Evolutionary conservation across 257 asterid genomes (phyloP), one percentile per base, ranked within the genome.

Genomic region (Solanum peruvianum): DNA sequence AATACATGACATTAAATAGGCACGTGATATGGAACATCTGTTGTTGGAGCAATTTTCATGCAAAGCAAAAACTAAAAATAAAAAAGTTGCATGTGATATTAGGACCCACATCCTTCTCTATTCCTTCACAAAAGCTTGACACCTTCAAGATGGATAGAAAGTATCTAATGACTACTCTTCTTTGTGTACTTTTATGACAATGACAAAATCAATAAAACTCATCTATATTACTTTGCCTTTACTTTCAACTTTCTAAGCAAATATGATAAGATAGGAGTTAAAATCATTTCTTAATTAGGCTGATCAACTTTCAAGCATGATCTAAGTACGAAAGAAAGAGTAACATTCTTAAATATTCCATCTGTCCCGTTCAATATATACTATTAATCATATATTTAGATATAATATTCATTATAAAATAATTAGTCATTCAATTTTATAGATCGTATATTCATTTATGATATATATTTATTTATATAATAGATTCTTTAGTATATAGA

Each of bases 21-120:
- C 95, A 93, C 94, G 94, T 94, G 98, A 94, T 67, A 31, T 72
- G 89, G 92, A 90, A 87, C 90, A 93, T 86, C 45, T 89, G 88
- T 90, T 92, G 94, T 89, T 90, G 94, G 91, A 70, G 41, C 86
- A 86, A 88, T 88, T 91, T 92, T 87, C 91, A 87, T 88, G 92
- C 87, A 88, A 86, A 89, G 39, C 6, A 93, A n/a, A n/a, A n/a
- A 87, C n/a, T n/a, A n/a, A n/a, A n/a, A n/a, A n/a, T n/a, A 87
- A 87, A 33, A 33, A 3, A 89, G 93, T 88, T 87, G 90, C 94
- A 94, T 92, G 95, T 94, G 96, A 93, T 89, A 9, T 4, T 78
- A 86, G 95, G 89, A 39, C 91, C 92, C 91, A 84, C 73, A 39
- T 12, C 8, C n/a, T 62, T 62, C 11, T 64, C 71, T 64, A 64